These are phyloP conservation scores for Colletotrichum brevisporum DNA, from an alignment of 2,329 filamentous ascomycete genomes.

Conservation along the genomic window DNA sequence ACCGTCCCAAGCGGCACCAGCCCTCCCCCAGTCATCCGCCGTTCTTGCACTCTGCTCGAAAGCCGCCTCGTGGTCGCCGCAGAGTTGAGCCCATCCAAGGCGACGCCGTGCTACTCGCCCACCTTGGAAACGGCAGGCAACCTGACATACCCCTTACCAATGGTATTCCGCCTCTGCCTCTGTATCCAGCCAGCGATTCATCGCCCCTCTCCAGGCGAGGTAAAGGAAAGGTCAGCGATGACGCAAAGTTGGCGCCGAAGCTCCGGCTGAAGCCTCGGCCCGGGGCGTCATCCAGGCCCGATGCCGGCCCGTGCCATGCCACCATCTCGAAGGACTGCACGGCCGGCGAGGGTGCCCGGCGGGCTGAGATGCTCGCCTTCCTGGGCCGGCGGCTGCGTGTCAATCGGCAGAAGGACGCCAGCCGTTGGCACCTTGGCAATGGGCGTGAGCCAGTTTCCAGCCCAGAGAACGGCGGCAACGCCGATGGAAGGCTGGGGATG, in stretches of 20 bases:
- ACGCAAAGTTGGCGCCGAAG: not conserved
- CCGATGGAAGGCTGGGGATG: no score
- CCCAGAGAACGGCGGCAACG: no score
- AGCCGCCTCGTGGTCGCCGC: slow-evolving; percentile 65
- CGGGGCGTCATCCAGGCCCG: not conserved
- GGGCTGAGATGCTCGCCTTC: not conserved
- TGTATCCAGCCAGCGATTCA: slow-evolving; percentile 53
- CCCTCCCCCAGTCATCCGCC: slow-evolving; percentile 64
- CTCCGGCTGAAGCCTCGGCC: not conserved
- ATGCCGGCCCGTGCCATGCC: not conserved
- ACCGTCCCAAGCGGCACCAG: slow-evolving; percentile 35
- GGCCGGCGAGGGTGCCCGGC: not conserved
- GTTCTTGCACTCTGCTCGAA: slow-evolving; percentile 55
- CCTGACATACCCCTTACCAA: slow-evolving; percentile 75
- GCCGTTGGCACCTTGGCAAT: no score
- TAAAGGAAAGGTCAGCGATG: no score
- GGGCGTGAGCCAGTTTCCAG: no score
- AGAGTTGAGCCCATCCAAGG: slow-evolving; percentile 71
- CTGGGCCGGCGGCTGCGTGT: not conserved
- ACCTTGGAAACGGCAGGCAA: slow-evolving; percentile 74
- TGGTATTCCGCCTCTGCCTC: slow-evolving; percentile 56
- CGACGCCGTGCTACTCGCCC: slow-evolving; percentile 77
- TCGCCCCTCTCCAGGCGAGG: not conserved
- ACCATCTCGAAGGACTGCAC: not conserved
- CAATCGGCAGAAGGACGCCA: no score